These are phyloP conservation scores for Vaccinium vitisidaea DNA, from an alignment of 148 eudicot genomes.

Conservation along the genomic window DNA sequence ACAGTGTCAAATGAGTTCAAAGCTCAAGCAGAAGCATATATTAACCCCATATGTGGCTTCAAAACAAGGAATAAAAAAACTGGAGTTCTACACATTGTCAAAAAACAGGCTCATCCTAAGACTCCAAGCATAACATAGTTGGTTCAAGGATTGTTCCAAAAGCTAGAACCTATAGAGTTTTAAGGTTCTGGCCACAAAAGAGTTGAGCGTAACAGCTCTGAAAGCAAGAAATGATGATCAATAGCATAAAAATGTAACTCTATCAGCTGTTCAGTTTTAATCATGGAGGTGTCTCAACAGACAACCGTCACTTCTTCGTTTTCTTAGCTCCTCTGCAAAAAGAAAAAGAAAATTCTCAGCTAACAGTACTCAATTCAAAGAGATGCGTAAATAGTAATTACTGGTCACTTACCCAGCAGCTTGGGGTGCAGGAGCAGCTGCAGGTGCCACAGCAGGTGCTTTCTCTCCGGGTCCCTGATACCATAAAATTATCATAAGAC, in stretches of 20 bases:
- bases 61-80: not conserved
- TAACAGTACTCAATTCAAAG: too few species aligned
- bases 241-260: not conserved
- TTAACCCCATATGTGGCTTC: not conserved
- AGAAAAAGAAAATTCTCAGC: not conserved
- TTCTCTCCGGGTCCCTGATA: constrained; percentile 58
- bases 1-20: too few species aligned
- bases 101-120: constrained; percentile 7
- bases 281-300: not conserved
- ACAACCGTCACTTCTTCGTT: constrained; percentile 39
- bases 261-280: not conserved
- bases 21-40: not conserved
- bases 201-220: not conserved
- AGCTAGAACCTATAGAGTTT: not conserved
- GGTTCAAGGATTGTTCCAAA: not conserved
- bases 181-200: not conserved
- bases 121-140: not conserved
- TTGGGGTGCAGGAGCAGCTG: constrained; percentile 40
- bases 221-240: not conserved
- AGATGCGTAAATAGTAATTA: too few species aligned
- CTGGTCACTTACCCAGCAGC: constrained; percentile 35
- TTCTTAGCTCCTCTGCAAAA: constrained; percentile 44
- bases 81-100: not conserved
- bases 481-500: too few species aligned
- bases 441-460: constrained; percentile 27